Percentiles rank a stretch among this genome's conserved stretches.
These are phyloP conservation scores for Cynara cardunculus DNA, from an alignment of 129 eudicot species.

Conservation along the genomic window DNA sequence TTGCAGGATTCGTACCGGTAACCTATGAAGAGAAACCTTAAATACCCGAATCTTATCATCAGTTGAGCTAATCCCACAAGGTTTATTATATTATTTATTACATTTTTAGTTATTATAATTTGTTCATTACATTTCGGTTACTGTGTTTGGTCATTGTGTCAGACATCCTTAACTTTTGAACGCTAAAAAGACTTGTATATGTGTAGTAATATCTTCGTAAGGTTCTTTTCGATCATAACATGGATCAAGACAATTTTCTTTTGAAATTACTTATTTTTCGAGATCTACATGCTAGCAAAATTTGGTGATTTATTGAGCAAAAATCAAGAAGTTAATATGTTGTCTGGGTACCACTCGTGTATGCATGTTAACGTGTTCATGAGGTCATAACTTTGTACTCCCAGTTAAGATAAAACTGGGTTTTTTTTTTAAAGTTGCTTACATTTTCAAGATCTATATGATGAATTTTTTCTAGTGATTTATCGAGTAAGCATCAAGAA, in stretches of 20 bases:
- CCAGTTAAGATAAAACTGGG: not conserved
- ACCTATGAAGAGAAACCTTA: no score
- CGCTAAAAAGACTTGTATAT: not conserved
- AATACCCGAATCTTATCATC: no score
- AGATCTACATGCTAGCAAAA: not conserved
- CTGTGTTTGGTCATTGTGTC: not conserved
- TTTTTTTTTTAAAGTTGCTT: not conserved
- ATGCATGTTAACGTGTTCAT: not conserved
- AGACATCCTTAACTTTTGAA: not conserved
- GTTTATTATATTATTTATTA: no score
- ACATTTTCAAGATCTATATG: not conserved
- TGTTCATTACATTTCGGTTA: not conserved
- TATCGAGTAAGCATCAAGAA: not conserved
- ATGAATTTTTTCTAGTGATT: not conserved
- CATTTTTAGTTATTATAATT: no score
- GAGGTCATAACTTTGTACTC: not conserved
- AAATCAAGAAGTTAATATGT: not conserved
- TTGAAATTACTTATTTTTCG: not conserved
- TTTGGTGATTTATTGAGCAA: not conserved
- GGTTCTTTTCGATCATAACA: no score
- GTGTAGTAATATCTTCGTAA: not conserved
- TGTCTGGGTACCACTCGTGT: not conserved
- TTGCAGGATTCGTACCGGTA: no score
- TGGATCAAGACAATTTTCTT: not conserved
- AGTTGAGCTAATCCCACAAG: no score